Evolutionary conservation across 345 rosid genomes (phyloP).

Genomic region (Gossypium sturtianum): DNA sequence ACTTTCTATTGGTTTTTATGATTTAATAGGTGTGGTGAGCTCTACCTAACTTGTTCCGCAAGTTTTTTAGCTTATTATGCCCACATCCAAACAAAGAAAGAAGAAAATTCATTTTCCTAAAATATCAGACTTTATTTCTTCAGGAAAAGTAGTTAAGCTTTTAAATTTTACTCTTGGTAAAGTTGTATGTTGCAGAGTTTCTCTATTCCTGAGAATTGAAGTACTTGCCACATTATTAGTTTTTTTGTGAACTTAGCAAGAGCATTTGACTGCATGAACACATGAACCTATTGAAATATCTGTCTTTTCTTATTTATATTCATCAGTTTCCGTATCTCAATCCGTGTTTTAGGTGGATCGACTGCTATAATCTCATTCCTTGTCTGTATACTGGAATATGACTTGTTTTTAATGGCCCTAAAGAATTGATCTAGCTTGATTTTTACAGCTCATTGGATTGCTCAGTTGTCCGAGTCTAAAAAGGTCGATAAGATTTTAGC

Average conservation of each 20-base stretch:
- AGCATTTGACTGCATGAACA: not conserved
- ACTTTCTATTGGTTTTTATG: not conserved
- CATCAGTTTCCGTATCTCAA: not conserved
- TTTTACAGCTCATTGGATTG: not conserved
- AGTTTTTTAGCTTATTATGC: not conserved
- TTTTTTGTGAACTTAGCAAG: not conserved
- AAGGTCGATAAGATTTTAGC: not conserved
- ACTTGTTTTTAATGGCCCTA: not conserved
- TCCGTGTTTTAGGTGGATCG: not conserved
- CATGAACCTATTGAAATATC: not conserved
- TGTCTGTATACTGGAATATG: slow-evolving; percentile 2
- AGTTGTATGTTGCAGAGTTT: not conserved
- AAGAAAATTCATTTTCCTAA: not conserved
- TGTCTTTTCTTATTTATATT: not conserved
- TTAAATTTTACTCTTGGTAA: not conserved
- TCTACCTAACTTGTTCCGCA: not conserved
- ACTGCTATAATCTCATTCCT: not conserved
- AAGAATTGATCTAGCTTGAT: not conserved
- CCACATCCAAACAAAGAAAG: not conserved
- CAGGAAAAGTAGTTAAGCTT: not conserved
- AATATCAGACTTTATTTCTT: not conserved
- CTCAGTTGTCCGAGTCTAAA: not conserved
- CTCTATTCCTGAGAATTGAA: not conserved
- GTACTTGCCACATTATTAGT: not conserved
- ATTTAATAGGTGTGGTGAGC: not conserved